Evolutionary conservation across 805 yeast species (phyloP).

Genomic region (Yarrowia yakushimensis): DNA sequence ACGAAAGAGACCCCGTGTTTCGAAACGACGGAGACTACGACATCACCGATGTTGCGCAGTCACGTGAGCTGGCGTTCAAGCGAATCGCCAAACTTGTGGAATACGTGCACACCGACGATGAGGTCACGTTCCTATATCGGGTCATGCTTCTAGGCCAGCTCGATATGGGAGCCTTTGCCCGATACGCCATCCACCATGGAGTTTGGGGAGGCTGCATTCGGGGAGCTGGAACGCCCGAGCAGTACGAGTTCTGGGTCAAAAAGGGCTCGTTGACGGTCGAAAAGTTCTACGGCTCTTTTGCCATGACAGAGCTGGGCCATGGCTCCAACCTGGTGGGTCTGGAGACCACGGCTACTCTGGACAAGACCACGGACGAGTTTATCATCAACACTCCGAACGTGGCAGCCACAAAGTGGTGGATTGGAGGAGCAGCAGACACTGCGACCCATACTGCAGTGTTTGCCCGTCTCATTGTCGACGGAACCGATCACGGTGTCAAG

Average conservation of each 20-base stretch:
- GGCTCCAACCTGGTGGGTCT: constrained; percentile 90
- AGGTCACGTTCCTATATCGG: constrained; percentile 32
- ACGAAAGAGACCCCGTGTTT: constrained; percentile 56
- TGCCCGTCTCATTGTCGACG: constrained; percentile 76
- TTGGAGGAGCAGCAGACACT: constrained; percentile 95
- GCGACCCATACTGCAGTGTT: constrained; percentile 80
- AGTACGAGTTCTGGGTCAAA: constrained; percentile 73
- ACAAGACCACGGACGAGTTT: constrained; percentile 62
- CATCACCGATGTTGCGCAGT: constrained; percentile 40
- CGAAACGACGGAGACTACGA: constrained; percentile 46
- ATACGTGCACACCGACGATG: constrained; percentile 14
- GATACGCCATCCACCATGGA: constrained; percentile 85
- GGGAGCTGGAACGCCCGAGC: constrained; percentile 84
- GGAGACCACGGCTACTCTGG: constrained; percentile 86
- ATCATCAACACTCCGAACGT: constrained; percentile 79
- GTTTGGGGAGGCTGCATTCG: constrained; percentile 73
- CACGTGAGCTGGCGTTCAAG: constrained; percentile 40
- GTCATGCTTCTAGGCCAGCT: constrained; percentile 34
- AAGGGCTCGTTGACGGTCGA: constrained; percentile 45
- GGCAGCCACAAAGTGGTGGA: constrained; percentile 98
- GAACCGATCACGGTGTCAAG: constrained; percentile 86
- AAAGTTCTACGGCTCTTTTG: constrained; percentile 72
- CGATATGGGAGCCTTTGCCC: constrained; percentile 77
- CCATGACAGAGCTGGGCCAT: constrained; percentile 89
- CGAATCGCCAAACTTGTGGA: constrained; percentile 34